Percentiles rank a stretch among this genome's conserved stretches.
Evolutionary conservation across 2,329 filamentous ascomycete genomes (phyloP).

Genomic region (Arthrobotrys entomopaga): DNA sequence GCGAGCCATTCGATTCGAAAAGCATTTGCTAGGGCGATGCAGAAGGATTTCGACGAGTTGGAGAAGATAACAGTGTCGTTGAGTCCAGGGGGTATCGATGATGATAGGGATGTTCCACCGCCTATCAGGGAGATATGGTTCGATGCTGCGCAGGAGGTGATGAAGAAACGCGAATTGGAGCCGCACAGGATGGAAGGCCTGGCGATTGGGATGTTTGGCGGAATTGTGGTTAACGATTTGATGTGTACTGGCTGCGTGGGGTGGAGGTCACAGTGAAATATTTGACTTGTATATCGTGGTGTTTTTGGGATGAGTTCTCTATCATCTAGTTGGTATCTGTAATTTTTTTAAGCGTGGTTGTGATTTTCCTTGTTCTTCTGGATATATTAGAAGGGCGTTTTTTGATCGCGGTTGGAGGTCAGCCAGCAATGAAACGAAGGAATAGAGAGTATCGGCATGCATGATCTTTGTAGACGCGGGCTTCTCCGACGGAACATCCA

Average conservation of each 20-base stretch:
- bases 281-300: neutral
- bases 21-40: slow-evolving; percentile 59
- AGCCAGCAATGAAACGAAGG: neutral
- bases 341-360: slow-evolving; percentile 3
- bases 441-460: neutral
- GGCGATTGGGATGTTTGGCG: slow-evolving; percentile 49
- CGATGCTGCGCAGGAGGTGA: slow-evolving; percentile 58
- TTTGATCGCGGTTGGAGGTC: neutral
- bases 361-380: neutral
- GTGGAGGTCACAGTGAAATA: neutral
- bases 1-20: slow-evolving; percentile 55
- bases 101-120: slow-evolving; percentile 52
- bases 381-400: neutral
- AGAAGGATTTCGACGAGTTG: slow-evolving; percentile 58
- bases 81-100: slow-evolving; percentile 31
- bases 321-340: neutral
- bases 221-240: slow-evolving; percentile 41
- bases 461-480: too few relatives aligned
- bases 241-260: slow-evolving; percentile 41
- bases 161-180: slow-evolving; percentile 55
- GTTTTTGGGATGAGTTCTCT: neutral
- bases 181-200: slow-evolving; percentile 56
- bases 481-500: too few relatives aligned
- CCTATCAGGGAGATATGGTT: slow-evolving; percentile 59
- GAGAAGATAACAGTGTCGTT: slow-evolving; percentile 17